Conservation (phyloP, 495 filamentous ascomycete species). For the Platismatia glauca region DNA sequence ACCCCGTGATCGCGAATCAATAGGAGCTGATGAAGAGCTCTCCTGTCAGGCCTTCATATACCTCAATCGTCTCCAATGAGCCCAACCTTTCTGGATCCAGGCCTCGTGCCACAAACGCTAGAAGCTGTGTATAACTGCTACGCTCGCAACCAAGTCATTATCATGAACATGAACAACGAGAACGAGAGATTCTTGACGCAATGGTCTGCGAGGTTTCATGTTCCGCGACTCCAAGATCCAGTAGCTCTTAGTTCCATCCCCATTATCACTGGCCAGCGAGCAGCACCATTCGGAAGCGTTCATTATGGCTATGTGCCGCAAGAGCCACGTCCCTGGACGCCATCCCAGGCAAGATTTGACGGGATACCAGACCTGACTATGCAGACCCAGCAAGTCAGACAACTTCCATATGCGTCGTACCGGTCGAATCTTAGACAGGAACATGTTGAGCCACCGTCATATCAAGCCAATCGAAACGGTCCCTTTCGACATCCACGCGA, state of each 20-base stretch:
- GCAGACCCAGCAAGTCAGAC: not conserved
- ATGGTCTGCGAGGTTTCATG: conserved; percentile 5
- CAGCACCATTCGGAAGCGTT: not conserved
- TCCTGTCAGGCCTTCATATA: not conserved
- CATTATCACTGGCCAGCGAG: not conserved
- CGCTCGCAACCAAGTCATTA: conserved; percentile 4
- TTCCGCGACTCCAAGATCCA: not conserved
- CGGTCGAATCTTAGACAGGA: not conserved
- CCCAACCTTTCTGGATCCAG: conserved; percentile 17
- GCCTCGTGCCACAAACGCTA: conserved; percentile 10
- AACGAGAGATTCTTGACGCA: conserved; percentile 10
- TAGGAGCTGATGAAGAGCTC: not conserved
- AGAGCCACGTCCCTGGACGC: not conserved
- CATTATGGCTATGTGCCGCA: conserved; percentile 4
- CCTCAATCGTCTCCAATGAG: conserved; percentile 16
- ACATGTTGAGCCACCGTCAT: not conserved
- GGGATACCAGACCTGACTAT: not conserved
- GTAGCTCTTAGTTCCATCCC: not conserved
- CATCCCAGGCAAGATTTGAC: not conserved
- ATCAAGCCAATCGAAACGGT: not conserved
- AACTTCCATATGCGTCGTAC: not conserved
- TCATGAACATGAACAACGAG: conserved; percentile 5
- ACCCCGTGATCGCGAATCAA: too few species aligned
- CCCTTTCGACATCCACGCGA: not conserved
- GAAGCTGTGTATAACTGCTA: conserved; percentile 9